Evolutionary conservation across 768 basidiomycete genomes (phyloP).

Genomic region (Mrakia gelida): DNA sequence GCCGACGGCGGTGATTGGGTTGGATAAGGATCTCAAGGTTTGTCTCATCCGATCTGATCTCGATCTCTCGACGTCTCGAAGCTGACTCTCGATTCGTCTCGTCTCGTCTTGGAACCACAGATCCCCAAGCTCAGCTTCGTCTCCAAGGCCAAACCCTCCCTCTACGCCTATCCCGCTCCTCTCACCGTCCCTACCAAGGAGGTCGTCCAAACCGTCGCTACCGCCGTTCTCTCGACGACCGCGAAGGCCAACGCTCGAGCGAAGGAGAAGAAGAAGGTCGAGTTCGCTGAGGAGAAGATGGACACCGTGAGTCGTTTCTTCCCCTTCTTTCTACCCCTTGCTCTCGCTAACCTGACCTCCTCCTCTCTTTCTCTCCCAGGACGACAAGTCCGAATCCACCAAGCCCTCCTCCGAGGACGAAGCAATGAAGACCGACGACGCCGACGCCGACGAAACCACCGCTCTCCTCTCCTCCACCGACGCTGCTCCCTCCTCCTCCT

Average conservation of each 20-base stretch:
- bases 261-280: conserved; percentile 62
- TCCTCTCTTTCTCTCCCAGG: conserved; percentile 43
- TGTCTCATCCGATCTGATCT: conserved; percentile 29
- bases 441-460: conserved; percentile 51
- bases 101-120: conserved; percentile 46
- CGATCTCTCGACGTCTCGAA: not conserved
- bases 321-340: not conserved
- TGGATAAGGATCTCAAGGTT: conserved; percentile 81
- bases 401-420: conserved; percentile 60
- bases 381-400: conserved; percentile 53
- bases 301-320: conserved; percentile 59
- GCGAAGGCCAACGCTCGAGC: conserved; percentile 94
- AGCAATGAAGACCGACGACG: conserved; percentile 62
- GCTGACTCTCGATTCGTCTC: not conserved
- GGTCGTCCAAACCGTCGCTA: conserved; percentile 81
- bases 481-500: conserved; percentile 35
- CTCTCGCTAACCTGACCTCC: not conserved
- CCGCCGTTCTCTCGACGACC: conserved; percentile 93
- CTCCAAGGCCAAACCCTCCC: conserved; percentile 81
- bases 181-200: conserved; percentile 90
- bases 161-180: conserved; percentile 85
- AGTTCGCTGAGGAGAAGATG: conserved; percentile 76
- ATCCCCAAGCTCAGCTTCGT: conserved; percentile 89
- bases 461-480: conserved; percentile 24
- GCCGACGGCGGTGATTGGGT: conserved; percentile 89